Base-by-base conservation (phyloP, 2,329 filamentous ascomycete species). In the Fusarium torulosum region DNA sequence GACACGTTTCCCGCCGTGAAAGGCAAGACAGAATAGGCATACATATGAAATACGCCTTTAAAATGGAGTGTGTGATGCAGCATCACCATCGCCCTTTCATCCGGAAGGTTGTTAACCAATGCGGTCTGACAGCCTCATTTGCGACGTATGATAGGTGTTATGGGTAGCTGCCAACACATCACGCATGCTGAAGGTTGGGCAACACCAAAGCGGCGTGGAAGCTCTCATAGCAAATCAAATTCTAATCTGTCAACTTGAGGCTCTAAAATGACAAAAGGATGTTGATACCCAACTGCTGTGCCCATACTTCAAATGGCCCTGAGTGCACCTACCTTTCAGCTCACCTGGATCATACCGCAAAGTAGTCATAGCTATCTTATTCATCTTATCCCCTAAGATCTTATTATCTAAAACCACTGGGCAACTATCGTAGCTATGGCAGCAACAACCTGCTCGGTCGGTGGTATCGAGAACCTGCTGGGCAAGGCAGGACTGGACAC, bases 401-500 rank as follows among this genome's bases (percentile, higher is more conserved):
- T 14, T 8, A 7, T 2, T 14, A 7, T 27, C 35, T 38, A 23
- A 51, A 21, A 27, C 46, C 44, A 46, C 20, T 27, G 19, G 9
- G 4, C 1, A 27, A 27, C 10, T 8, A 25, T 55, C 42, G 57
- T 67, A 56, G 67, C 61, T 59, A 74, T 74, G 72, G 60, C 69
- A 35, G 66, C 62, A 3, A 67, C 63, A 0, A 74, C 71, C 0
- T 74, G 72, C 27, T 71, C 70, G 1, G 33, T 73, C 6, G 63
- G 56, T 21, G 71, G 67, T 0, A 53, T 74, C 1, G 57, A 70
- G 13, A 66, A 11, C 4, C 55, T 74, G 3, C 69, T 74, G 0
- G 72, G 72, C 0, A 66, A 46, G 8, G 72, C 20, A 46, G 72
- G 72, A 0, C 64, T 74, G 13, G 49, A 72, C 10, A 72, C 68